These are phyloP conservation scores for Cucurbita argyrosperma DNA, from an alignment of 306 rosid genomes.

Conservation along the genomic window DNA sequence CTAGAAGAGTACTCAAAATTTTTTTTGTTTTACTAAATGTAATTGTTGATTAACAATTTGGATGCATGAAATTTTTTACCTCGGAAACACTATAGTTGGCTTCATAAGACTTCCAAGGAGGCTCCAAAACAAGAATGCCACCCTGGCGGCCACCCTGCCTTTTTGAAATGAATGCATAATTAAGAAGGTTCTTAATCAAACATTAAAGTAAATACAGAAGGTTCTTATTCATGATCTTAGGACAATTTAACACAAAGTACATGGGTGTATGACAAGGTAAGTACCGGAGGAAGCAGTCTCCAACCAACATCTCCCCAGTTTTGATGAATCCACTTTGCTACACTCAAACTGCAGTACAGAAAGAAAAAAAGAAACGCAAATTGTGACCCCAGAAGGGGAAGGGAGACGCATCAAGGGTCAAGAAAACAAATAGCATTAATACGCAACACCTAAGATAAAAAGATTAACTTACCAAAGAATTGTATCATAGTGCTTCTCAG, in stretches of 20 bases:
- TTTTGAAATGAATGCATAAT: background rate
- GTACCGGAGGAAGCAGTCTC: slow-evolving; percentile 72
- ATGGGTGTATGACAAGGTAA: slow-evolving; percentile 3
- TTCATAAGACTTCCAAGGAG: slow-evolving; percentile 89
- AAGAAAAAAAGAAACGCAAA: slow-evolving; percentile 4
- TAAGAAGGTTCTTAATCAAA: slow-evolving; percentile 5
- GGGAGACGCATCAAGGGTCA: background rate
- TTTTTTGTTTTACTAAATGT: background rate
- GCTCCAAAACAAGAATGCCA: slow-evolving; percentile 83
- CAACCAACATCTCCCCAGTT: slow-evolving; percentile 97
- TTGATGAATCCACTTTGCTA: slow-evolving; percentile 88
- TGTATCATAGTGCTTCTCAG: slow-evolving; percentile 53
- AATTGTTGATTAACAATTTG: background rate
- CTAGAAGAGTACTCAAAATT: background rate
- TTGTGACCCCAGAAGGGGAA: background rate
- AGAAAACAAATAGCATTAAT: background rate
- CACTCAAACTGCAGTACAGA: slow-evolving; percentile 71
- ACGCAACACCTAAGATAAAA: background rate
- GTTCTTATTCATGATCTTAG: too few relatives aligned
- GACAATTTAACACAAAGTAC: background rate
- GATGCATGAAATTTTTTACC: slow-evolving; percentile 16
- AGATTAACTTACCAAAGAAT: slow-evolving; percentile 50
- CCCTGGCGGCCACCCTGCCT: slow-evolving; percentile 27
- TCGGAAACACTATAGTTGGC: slow-evolving; percentile 28
- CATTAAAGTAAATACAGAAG: background rate